Conservation (phyloP, 352 stramenopile species). For the Phytophthora kernoviae region DNA sequence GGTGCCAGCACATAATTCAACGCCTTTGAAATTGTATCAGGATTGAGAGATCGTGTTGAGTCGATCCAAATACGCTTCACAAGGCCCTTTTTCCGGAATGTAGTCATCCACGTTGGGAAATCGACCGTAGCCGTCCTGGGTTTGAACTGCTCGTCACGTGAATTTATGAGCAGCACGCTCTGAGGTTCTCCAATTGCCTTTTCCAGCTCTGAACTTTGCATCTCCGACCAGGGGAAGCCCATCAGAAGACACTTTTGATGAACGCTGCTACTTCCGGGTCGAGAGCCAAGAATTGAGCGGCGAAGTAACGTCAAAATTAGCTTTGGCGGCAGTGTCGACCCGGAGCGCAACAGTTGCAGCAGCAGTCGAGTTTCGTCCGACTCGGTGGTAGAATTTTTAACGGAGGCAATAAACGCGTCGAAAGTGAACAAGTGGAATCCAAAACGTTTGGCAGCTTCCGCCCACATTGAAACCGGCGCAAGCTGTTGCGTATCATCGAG, state of each 20-base stretch:
- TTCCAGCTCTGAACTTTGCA: constrained; percentile 36
- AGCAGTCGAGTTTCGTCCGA: constrained; percentile 27
- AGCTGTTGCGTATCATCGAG: constrained; percentile 28
- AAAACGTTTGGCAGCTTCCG: constrained; percentile 19
- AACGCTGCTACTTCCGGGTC: constrained; percentile 3
- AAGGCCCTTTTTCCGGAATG: constrained; percentile 27
- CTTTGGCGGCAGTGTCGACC: constrained; percentile 23
- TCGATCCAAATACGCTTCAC: constrained; percentile 24
- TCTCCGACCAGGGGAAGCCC: constrained; percentile 44
- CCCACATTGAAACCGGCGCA: constrained; percentile 6
- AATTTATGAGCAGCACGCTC: constrained; percentile 16
- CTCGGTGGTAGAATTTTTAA: constrained; percentile 27
- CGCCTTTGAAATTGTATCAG: neutral
- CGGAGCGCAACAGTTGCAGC: constrained; percentile 32
- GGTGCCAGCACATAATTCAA: constrained; percentile 18
- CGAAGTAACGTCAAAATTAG: constrained; percentile 37
- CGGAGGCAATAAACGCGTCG: constrained; percentile 21
- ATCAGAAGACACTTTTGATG: constrained; percentile 49
- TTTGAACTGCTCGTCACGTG: constrained; percentile 5
- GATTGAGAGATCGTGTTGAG: constrained; percentile 5
- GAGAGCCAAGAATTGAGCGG: constrained; percentile 20
- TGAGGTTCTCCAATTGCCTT: constrained; percentile 25
- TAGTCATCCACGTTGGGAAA: constrained; percentile 19
- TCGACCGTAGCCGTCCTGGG: constrained; percentile 2
- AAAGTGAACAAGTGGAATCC: constrained; percentile 34